Evolutionary conservation across 1,284 basidiomycete species (phyloP), one percentile per base, ranked within the genome.

Genomic region (Boletus sp.): DNA sequence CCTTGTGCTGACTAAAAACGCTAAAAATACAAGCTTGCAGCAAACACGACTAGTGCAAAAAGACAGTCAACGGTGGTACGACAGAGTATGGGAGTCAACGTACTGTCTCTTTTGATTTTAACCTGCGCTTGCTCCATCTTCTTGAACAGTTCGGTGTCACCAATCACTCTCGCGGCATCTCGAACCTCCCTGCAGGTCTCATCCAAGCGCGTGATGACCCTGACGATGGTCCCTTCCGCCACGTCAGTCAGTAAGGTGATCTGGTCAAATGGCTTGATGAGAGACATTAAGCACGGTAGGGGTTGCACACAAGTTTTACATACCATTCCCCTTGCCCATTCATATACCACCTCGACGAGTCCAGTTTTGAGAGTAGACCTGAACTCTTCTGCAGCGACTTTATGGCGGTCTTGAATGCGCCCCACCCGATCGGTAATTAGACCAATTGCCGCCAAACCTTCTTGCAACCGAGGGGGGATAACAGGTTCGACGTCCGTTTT

Each of bases 271-370:
- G 94, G 91, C 94, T 96, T 53, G 20, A 38, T 14, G 19, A 50
- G 43, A 16, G 16, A 45, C 29, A 46, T 46, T 32, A 41, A n/a
- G 20, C 39, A n/a, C 35, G 32, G 8, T 41, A 27, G 22, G 34
- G 17, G 23, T 5, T 10, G 29, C 29, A 10, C 20, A 41, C 6
- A 49, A 23, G 44, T 22, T 17, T 36, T 26, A 64, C 80, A 60
- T 59, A 94, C 94, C 88, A 94, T 96, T 46, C 96, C 96, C 64
- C 88, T 89, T 0, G 96, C 94, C 96, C 96, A 99, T 67, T 98
- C 94, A 66, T 98, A 97, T 8, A 98, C 95, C 1, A 97, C 94
- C 62, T 96, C 91, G 10, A 92, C 84, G 22, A 99, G 72, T 2
- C 95, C 95, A 54, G 90, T 88, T 68, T 94, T 95, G 55, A 93